These are phyloP conservation scores for Mortierella sp. DNA, from an alignment of 371 early-diverging fungal species.

Conservation along the genomic window DNA sequence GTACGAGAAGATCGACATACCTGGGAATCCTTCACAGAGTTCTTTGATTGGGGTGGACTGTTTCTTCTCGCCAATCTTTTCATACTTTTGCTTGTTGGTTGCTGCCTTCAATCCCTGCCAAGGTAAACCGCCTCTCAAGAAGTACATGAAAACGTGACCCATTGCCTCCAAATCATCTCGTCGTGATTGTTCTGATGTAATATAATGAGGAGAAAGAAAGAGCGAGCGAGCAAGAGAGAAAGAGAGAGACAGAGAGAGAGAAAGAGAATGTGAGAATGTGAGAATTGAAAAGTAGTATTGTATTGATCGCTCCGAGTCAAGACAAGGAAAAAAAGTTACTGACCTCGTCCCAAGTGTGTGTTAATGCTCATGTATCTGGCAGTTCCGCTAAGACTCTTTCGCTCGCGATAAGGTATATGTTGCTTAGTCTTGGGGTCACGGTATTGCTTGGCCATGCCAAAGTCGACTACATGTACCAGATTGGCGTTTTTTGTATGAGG, in stretches of 20 bases:
- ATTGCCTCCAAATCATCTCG: slow-evolving; percentile 99
- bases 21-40: slow-evolving; percentile 93
- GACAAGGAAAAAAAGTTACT: background rate
- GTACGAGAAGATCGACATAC: slow-evolving; percentile 29
- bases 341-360: slow-evolving; percentile 93
- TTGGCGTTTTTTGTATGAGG: slow-evolving; percentile 74
- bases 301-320: background rate
- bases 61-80: slow-evolving; percentile 98
- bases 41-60: slow-evolving; percentile 93
- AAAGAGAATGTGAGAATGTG: background rate
- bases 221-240: no score
- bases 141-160: slow-evolving; percentile 99
- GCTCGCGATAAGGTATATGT: slow-evolving; percentile 94
- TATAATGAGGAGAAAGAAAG: background rate
- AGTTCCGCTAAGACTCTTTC: slow-evolving; percentile 95
- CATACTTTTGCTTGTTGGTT: slow-evolving; percentile 99
- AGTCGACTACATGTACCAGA: slow-evolving; percentile 89
- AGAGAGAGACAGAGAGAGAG: background rate
- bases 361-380: slow-evolving; percentile 98
- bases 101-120: slow-evolving; percentile 99
- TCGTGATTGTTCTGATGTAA: slow-evolving; percentile 64
- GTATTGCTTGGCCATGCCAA: slow-evolving; percentile 98
- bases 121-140: slow-evolving; percentile 97
- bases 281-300: background rate
- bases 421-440: slow-evolving; percentile 94